phyloP scores from a whole-genome alignment of 2,329 filamentous ascomycete species.

The Periconia sp. region DNA sequence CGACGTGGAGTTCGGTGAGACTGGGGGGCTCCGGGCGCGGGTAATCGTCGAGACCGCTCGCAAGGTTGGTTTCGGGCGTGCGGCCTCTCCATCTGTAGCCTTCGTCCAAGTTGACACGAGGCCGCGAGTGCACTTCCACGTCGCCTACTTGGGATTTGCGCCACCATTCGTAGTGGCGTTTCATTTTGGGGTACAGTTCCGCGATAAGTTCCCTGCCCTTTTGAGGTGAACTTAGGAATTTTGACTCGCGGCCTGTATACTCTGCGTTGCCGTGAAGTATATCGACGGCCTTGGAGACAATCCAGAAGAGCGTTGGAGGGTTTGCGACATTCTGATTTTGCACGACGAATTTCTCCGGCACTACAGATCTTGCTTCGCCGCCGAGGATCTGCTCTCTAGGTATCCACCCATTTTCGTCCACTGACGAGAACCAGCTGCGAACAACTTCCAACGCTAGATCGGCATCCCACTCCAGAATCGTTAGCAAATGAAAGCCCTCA shows the following conservation, averaged over 20 bases:
- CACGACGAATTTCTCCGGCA: conserved; percentile 83
- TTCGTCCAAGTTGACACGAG: conserved; percentile 59
- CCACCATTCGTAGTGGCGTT: conserved; percentile 91
- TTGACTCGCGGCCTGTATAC: conserved; percentile 58
- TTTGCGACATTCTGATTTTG: conserved; percentile 98
- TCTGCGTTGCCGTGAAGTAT: conserved; percentile 31
- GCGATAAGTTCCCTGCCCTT: conserved; percentile 71
- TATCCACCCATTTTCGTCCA: conserved; percentile 97
- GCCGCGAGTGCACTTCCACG: conserved; percentile 27
- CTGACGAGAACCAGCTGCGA: conserved; percentile 89
- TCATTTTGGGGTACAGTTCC: conserved; percentile 81
- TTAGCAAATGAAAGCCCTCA: conserved; percentile 90
- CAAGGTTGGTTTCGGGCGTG: conserved; percentile 77
- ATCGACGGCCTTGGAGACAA: conserved; percentile 78
- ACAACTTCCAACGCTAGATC: conserved; percentile 83
- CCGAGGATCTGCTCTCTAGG: conserved; percentile 92
- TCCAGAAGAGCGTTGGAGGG: conserved; percentile 87
- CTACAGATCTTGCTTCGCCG: conserved; percentile 83
- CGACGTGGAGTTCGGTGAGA: conserved; percentile 87
- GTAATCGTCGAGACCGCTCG: conserved; percentile 92
- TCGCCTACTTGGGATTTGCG: conserved; percentile 85
- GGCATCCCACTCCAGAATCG: conserved; percentile 88
- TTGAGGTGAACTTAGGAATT: conserved; percentile 62
- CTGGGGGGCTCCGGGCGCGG: conserved; percentile 88
- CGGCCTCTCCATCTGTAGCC: conserved; percentile 91